Evolutionary conservation across 257 asterid species (phyloP).

Genomic region (Vinca minor): DNA sequence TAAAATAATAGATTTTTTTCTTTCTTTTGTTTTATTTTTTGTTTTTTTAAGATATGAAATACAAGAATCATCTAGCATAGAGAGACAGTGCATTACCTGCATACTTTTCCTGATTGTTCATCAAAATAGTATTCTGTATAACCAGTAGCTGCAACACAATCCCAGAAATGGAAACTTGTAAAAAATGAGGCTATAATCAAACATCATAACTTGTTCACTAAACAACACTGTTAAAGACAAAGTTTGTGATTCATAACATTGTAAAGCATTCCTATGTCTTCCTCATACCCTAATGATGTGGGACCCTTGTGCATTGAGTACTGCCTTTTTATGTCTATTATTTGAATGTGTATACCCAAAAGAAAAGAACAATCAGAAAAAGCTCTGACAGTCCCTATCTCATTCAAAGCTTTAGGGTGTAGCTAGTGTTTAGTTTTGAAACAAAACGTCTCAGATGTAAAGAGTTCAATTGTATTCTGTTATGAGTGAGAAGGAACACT

Average conservation of each 20-base stretch:
- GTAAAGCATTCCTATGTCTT: no score
- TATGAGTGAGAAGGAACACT: no score
- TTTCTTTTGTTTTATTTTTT: no score
- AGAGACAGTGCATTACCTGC: slow-evolving; percentile 37
- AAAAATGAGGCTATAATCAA: neutral
- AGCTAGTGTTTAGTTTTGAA: no score
- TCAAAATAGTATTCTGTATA: slow-evolving; percentile 82
- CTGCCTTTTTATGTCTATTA: no score
- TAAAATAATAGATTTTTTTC: no score
- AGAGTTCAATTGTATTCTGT: no score
- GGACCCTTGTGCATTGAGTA: no score
- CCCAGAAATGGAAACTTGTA: neutral
- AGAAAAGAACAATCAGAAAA: neutral
- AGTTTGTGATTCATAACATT: neutral
- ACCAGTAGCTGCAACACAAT: slow-evolving; percentile 72
- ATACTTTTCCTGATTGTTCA: slow-evolving; percentile 66
- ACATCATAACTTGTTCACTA: neutral
- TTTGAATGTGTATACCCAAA: neutral
- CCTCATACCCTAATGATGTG: no score
- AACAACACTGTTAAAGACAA: neutral
- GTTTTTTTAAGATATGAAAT: neutral
- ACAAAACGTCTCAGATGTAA: no score
- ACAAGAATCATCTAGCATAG: neutral
- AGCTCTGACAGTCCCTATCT: neutral
- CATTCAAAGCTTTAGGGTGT: no score